Conservation (phyloP, 129 eudicot genomes). For the Flaveria linearis region DNA sequence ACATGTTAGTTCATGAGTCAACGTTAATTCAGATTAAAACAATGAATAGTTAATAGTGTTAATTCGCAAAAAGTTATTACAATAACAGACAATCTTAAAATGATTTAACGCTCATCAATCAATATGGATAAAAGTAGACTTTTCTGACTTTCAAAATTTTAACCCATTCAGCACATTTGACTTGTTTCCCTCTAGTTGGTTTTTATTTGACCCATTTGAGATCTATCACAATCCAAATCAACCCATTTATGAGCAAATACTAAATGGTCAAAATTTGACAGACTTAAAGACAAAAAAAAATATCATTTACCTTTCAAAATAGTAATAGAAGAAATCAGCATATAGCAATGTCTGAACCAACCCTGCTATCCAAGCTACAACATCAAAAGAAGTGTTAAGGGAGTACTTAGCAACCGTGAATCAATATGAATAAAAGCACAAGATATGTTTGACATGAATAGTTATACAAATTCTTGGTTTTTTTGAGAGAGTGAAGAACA, state of each 20-base stretch:
- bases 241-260: background rate
- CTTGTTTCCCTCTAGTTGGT: background rate
- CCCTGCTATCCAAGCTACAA: conserved; percentile 90
- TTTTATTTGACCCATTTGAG: conserved; percentile 2
- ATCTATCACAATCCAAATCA: background rate
- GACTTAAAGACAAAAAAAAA: background rate
- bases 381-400: conserved; percentile 7
- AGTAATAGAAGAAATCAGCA: conserved; percentile 95
- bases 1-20: background rate
- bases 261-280: background rate
- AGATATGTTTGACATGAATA: background rate
- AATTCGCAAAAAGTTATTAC: background rate
- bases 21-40: background rate
- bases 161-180: background rate
- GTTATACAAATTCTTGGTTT: background rate
- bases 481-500: conserved; percentile 7
- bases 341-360: conserved; percentile 79
- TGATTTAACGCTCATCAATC: background rate
- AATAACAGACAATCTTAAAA: background rate
- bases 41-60: background rate
- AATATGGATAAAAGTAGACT: background rate
- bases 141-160: background rate
- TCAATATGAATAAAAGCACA: conserved; percentile 15
- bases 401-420: conserved; percentile 7
- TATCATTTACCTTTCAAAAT: conserved; percentile 75